Evolutionary conservation across 129 eudicot genomes (phyloP).

Genomic region (Centrapalus pauciflorus): DNA sequence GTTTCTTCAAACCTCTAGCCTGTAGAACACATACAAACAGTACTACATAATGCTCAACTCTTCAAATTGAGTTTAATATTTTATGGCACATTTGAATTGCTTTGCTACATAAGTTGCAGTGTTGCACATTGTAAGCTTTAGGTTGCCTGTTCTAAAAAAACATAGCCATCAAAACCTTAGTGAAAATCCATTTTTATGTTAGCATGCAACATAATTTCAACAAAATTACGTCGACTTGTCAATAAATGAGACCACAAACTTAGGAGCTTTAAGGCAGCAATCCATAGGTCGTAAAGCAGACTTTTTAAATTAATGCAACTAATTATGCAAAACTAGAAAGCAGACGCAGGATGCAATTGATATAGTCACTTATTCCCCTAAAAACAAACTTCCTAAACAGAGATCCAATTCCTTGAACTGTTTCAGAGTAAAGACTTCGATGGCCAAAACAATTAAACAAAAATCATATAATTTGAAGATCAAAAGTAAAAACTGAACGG

Average conservation of each 20-base stretch:
- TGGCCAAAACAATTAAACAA: not conserved
- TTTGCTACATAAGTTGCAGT: not conserved
- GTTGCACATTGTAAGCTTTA: not conserved
- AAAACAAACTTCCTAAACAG: not conserved
- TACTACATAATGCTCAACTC: not conserved
- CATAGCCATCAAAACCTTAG: not conserved
- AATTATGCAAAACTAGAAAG: not conserved
- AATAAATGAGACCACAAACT: no score
- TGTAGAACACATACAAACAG: not conserved
- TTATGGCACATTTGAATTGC: not conserved
- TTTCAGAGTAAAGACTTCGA: not conserved
- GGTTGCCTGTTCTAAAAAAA: not conserved
- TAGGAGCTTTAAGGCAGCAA: not conserved
- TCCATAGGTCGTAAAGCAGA: not conserved
- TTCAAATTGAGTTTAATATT: no score
- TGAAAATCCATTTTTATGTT: not conserved
- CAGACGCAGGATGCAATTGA: not conserved
- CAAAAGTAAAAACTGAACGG: not conserved
- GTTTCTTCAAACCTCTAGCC: conserved; percentile 66
- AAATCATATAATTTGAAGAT: not conserved
- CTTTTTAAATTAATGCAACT: not conserved
- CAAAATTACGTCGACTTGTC: not conserved
- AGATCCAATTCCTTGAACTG: not conserved
- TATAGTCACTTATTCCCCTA: not conserved
- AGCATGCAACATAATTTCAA: not conserved